Percentiles rank a stretch among this genome's conserved stretches.
Conservation (phyloP, 345 rosid species). For the Salix purpurea region DNA sequence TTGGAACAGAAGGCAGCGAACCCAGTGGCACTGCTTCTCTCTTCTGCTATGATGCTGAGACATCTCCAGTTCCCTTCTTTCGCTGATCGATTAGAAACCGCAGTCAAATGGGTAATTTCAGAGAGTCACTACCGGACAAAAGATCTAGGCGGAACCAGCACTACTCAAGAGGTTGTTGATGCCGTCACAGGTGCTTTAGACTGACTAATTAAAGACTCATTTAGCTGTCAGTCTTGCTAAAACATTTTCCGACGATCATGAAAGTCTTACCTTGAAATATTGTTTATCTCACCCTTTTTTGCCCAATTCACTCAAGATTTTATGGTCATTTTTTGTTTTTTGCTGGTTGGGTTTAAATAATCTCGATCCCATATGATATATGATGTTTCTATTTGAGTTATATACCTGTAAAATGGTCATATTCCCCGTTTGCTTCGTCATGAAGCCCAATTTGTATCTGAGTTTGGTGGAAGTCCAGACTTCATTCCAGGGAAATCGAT, state of each 20-base stretch:
- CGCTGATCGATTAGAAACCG: slow-evolving; percentile 84
- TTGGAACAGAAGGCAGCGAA: slow-evolving; percentile 68
- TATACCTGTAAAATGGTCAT: not conserved
- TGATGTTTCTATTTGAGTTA: not conserved
- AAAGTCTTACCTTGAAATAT: slow-evolving; percentile 13
- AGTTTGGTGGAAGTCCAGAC: not conserved
- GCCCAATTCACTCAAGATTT: not conserved
- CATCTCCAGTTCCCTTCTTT: slow-evolving; percentile 94
- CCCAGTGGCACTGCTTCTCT: slow-evolving; percentile 87
- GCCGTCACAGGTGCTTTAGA: slow-evolving; percentile 66
- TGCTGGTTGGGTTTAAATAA: slow-evolving; percentile 17
- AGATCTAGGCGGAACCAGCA: slow-evolving; percentile 79
- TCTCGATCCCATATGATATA: not conserved
- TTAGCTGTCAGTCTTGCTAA: slow-evolving; percentile 4
- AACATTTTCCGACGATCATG: slow-evolving; percentile 1
- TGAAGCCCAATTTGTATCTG: not conserved
- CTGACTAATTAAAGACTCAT: slow-evolving; percentile 21
- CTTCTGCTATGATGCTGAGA: slow-evolving; percentile 97
- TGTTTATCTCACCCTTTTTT: slow-evolving; percentile 8
- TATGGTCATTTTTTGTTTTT: no score
- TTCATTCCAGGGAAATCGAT: no score
- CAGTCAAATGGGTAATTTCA: slow-evolving; percentile 62
- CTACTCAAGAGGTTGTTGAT: slow-evolving; percentile 71
- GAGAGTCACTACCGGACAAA: slow-evolving; percentile 72
- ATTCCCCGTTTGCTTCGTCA: not conserved